phyloP scores from a whole-genome alignment of 768 basidiomycete species.

The Exidia glandulosa region DNA sequence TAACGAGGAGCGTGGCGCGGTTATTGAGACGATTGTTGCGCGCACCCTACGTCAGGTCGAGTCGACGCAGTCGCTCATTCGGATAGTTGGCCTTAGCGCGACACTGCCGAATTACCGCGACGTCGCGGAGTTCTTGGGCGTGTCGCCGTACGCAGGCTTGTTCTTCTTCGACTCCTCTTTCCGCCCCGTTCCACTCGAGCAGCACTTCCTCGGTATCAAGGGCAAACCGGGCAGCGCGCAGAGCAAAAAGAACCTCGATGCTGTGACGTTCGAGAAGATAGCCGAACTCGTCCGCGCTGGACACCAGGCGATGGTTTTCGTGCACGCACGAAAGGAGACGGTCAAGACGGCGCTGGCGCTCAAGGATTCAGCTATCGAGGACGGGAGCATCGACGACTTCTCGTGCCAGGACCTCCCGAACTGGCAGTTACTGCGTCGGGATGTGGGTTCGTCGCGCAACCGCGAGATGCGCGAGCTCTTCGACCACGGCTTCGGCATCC shows the following conservation, averaged over 20 bases:
- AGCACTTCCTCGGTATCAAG: constrained; percentile 89
- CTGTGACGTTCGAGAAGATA: constrained; percentile 83
- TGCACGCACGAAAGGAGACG: constrained; percentile 96
- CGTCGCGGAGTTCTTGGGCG: constrained; percentile 92
- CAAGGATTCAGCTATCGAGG: constrained; percentile 60
- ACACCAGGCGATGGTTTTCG: constrained; percentile 99
- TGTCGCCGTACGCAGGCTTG: constrained; percentile 73
- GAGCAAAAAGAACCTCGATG: constrained; percentile 79
- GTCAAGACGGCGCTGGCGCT: constrained; percentile 82
- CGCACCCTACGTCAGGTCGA: constrained; percentile 93
- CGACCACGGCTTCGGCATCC: constrained; percentile 88
- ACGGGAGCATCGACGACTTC: constrained; percentile 68
- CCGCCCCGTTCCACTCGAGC: constrained; percentile 90
- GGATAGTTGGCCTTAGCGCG: constrained; percentile 91
- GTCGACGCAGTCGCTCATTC: constrained; percentile 89
- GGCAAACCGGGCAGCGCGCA: constrained; percentile 70
- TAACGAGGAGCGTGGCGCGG: constrained; percentile 96
- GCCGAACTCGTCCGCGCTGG: constrained; percentile 77
- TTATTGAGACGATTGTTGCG: constrained; percentile 96
- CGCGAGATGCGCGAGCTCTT: constrained; percentile 96
- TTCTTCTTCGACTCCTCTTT: constrained; percentile 99
- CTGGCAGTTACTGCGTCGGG: constrained; percentile 62
- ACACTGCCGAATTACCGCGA: constrained; percentile 96
- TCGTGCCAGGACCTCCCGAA: constrained; percentile 73
- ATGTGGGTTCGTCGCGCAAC: constrained; percentile 73